Conservation (phyloP, 768 basidiomycete genomes). For the Boletus sp. region DNA sequence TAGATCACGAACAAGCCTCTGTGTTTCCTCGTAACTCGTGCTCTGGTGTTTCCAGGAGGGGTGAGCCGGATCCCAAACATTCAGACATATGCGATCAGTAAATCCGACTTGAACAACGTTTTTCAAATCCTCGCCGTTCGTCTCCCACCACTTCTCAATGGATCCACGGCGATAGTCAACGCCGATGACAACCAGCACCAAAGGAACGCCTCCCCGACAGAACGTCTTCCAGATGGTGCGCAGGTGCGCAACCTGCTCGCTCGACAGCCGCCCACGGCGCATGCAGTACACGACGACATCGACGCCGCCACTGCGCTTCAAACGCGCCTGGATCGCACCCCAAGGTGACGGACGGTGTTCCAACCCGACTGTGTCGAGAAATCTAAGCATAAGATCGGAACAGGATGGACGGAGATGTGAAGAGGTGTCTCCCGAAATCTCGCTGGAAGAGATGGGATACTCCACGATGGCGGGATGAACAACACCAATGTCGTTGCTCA, state of each 20-base stretch:
- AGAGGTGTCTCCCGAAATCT: background rate
- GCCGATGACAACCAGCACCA: constrained; percentile 18
- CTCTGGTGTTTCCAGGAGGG: constrained; percentile 19
- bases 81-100: constrained; percentile 17
- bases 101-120: constrained; percentile 9
- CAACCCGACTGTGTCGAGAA: constrained; percentile 21
- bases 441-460: constrained; percentile 3
- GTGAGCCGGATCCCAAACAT: constrained; percentile 11
- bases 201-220: constrained; percentile 8
- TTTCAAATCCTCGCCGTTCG: constrained; percentile 8
- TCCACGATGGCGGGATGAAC: constrained; percentile 14
- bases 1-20: constrained; percentile 10
- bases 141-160: constrained; percentile 19
- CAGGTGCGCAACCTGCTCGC: constrained; percentile 30
- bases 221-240: constrained; percentile 25
- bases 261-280: constrained; percentile 34
- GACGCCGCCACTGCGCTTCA: constrained; percentile 12
- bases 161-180: constrained; percentile 17
- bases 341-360: constrained; percentile 16
- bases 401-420: background rate
- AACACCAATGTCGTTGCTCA: constrained; percentile 21
- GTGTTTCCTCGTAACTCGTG: constrained; percentile 17
- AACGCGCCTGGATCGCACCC: constrained; percentile 7
- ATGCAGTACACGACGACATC: constrained; percentile 37
- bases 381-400: constrained; percentile 3